A percentile compares a stretch with the other conserved stretches of the same genome.
Evolutionary conservation across 2,329 filamentous ascomycete species (phyloP).

Genomic region (Fusarium anthophilum): DNA sequence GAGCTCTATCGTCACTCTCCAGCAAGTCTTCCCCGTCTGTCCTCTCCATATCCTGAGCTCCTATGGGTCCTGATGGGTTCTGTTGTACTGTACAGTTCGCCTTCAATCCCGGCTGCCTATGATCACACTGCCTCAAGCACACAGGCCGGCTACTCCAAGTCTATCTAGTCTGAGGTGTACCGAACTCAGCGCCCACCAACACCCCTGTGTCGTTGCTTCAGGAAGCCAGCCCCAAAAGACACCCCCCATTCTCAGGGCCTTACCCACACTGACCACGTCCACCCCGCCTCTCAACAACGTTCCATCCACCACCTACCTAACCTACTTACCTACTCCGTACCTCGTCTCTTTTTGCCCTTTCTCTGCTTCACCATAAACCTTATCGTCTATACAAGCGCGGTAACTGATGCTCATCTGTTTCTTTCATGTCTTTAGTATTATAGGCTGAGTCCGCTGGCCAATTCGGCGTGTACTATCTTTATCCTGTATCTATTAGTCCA

Average conservation of each 20-base stretch:
- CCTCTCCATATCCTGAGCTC: not conserved
- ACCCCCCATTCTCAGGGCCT: conserved; percentile 35
- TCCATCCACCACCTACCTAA: conserved; percentile 38
- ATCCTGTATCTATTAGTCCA: conserved; percentile 53
- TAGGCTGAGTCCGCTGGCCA: conserved; percentile 47
- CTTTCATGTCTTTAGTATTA: conserved; percentile 50
- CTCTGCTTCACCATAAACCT: conserved; percentile 32
- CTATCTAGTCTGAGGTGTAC: conserved; percentile 16
- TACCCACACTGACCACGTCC: conserved; percentile 44
- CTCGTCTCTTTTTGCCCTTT: conserved; percentile 40
- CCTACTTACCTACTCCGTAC: conserved; percentile 26
- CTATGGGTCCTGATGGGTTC: not conserved
- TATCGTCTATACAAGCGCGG: conserved; percentile 22
- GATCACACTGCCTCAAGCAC: conserved; percentile 15
- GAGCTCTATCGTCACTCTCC: conserved; percentile 27
- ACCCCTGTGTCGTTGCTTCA: conserved; percentile 32
- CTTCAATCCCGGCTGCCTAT: conserved; percentile 6
- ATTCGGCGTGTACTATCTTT: conserved; percentile 52
- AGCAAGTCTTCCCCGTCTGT: not conserved
- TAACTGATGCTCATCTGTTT: conserved; percentile 46
- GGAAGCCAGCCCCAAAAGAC: conserved; percentile 31
- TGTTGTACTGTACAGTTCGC: conserved; percentile 3
- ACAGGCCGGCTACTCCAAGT: conserved; percentile 15
- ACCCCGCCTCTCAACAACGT: conserved; percentile 47
- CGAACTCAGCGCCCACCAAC: conserved; percentile 20